A percentile compares a stretch with the other conserved stretches of the same genome.
Conservation (phyloP, 2,329 filamentous ascomycete genomes). For the Lachnellula arida region DNA sequence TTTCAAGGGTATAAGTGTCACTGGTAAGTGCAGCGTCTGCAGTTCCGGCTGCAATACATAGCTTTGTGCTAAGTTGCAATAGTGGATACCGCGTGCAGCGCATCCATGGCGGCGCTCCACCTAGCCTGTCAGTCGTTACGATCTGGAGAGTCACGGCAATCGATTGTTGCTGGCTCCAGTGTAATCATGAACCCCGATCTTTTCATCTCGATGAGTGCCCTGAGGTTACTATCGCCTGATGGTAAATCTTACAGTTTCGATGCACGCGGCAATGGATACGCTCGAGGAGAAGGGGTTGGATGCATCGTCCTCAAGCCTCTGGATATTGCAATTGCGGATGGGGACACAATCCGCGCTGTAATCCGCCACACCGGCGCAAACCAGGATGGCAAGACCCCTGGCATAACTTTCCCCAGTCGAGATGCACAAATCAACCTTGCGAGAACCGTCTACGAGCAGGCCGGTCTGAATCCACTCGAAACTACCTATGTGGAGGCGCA, state of each 20-base stretch:
- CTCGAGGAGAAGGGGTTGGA: conserved; percentile 55
- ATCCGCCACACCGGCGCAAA: conserved; percentile 49
- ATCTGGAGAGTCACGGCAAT: conserved; percentile 31
- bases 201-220: not conserved
- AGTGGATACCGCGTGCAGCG: conserved; percentile 53
- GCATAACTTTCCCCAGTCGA: conserved; percentile 49
- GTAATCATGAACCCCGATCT: not conserved
- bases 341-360: conserved; percentile 51
- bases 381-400: conserved; percentile 53
- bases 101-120: conserved; percentile 49
- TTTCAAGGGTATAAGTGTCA: conserved; percentile 34
- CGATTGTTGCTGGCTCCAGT: not conserved
- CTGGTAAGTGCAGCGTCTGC: not conserved
- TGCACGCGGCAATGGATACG: conserved; percentile 53
- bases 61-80: too few relatives aligned
- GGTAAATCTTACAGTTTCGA: conserved; percentile 46
- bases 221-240: conserved; percentile 30
- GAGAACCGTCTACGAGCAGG: too few relatives aligned
- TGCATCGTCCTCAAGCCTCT: conserved; percentile 39
- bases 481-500: too few relatives aligned
- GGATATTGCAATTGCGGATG: conserved; percentile 45
- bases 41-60: too few relatives aligned
- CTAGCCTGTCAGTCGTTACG: conserved; percentile 46
- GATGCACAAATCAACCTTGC: not conserved
- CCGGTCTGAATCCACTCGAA: too few relatives aligned